A percentile compares a stretch with the other conserved stretches of the same genome.
phyloP scores from a whole-genome alignment of 2,329 filamentous ascomycete species.

The Paecilomyces variotii region DNA sequence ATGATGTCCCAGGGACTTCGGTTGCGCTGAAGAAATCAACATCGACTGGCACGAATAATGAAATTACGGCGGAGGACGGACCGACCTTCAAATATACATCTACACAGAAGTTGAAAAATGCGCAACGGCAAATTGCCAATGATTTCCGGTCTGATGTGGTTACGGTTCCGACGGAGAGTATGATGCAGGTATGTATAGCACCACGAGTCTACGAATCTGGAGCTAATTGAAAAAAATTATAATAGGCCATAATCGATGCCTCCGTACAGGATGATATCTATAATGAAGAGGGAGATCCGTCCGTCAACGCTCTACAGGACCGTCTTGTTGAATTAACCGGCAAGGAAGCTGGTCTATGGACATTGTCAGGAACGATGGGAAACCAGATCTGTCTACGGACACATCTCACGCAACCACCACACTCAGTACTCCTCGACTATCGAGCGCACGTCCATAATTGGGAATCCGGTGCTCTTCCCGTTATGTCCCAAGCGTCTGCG shows the following conservation, averaged over 20 bases:
- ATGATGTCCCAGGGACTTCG: background rate
- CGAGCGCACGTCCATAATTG: constrained; percentile 26
- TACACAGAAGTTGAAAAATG: constrained; percentile 6
- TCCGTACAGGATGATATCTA: constrained; percentile 29
- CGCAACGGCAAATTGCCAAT: constrained; percentile 8
- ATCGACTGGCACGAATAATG: background rate
- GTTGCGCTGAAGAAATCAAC: background rate
- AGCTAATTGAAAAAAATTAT: constrained; percentile 4
- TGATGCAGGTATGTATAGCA: constrained; percentile 16
- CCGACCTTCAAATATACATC: constrained; percentile 2
- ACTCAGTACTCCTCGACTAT: constrained; percentile 25
- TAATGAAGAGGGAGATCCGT: constrained; percentile 20
- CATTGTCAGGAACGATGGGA: constrained; percentile 32
- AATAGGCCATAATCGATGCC: constrained; percentile 21
- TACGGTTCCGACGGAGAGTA: constrained; percentile 17
- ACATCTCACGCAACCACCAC: constrained; percentile 25
- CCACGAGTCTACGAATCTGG: background rate
- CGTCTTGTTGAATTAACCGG: constrained; percentile 23
- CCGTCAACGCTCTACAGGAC: constrained; percentile 21
- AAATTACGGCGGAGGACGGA: background rate
- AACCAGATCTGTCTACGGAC: constrained; percentile 30
- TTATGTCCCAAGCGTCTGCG: constrained; percentile 24
- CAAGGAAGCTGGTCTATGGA: constrained; percentile 25
- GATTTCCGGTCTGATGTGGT: constrained; percentile 22
- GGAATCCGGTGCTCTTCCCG: constrained; percentile 22